Evolutionary conservation across 2,329 filamentous ascomycete species (phyloP), one percentile per base, ranked within the genome.

Genomic region (Boeremia exigua): DNA sequence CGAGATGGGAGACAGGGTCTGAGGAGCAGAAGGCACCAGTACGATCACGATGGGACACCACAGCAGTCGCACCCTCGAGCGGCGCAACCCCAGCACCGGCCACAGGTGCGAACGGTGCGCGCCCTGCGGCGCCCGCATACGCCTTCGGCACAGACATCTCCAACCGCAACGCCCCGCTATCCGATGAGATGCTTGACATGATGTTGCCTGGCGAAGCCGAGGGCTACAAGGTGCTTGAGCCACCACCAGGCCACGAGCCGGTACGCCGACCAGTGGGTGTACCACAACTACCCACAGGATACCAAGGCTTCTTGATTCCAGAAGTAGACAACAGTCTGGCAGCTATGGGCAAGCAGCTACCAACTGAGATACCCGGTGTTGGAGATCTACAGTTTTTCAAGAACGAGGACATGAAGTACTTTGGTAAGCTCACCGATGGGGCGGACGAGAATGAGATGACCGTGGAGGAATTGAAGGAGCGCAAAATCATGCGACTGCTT

Each of bases 361-460:
- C 94, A 8, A 96, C 92, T 4, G 94, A 98, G 72, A 97, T 99
- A 33, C 93, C 95, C 3, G 95, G 95, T 34, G 92, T 99, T 45
- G 93, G 93, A 34, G 95, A 99, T 74, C 80, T 99, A 47, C 93
- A 97, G 65, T 99, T 98, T 75, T 96, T 99, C 84, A 99, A 99
- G 79, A 87, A 92, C 1, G 95, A 99, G 75, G 95, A 99, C 76
- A 97, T 98, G 92, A 88, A 91, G 34, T 99, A 99, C 78, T 99
- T 99, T 70, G 93, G 94, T 56, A 98, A 99, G 80, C 85, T 99
- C 36, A 94, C 96, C 19, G 95, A 99, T 72, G 92, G 91, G 33
- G 90, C 89, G 25, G 92, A 98, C 66, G 95, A 99, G 78, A 96
- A 94, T 67, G 84, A 87, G 19, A 86, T 99, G 78, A 93, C 88